phyloP scores from a whole-genome alignment of 257 asterid species.

The Solanum pimpinellifolium region DNA sequence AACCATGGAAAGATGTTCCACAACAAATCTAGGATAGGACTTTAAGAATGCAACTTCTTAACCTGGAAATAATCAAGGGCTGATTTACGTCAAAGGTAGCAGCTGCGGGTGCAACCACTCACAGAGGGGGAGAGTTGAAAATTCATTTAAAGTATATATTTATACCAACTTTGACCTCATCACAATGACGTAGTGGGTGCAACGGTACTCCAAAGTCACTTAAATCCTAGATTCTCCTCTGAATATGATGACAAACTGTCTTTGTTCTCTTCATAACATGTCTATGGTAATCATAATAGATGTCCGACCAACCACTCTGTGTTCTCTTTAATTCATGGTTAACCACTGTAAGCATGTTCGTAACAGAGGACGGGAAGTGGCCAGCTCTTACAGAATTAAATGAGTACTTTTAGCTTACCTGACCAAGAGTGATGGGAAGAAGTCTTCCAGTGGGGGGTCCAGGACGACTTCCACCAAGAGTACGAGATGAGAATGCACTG shows the following conservation, averaged over 20 bases:
- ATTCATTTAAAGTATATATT: not conserved
- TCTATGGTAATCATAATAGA: not conserved
- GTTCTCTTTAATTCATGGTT: not conserved
- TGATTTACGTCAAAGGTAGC: not conserved
- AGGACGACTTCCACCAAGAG: conserved; percentile 98
- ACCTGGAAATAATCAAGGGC: not conserved
- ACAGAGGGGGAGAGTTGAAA: not conserved
- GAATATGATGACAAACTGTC: not conserved
- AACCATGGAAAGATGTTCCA: not conserved
- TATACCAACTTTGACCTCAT: not conserved
- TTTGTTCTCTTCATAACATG: not conserved
- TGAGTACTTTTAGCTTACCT: conserved; percentile 18
- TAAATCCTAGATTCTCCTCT: not conserved
- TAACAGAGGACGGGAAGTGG: not conserved
- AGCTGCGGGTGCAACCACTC: not conserved
- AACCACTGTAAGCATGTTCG: not conserved
- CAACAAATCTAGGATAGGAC: not conserved
- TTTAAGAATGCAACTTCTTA: not conserved
- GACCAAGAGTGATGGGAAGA: conserved; percentile 91
- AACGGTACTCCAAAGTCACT: not conserved
- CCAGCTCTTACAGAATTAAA: not conserved
- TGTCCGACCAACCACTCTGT: not conserved
- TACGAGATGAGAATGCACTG: conserved; percentile 82
- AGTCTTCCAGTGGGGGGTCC: conserved; percentile 96
- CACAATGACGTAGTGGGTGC: not conserved